Evolutionary conservation across 176 grass and related monocot genomes (phyloP).

Genomic region (Carex myosuroides): DNA sequence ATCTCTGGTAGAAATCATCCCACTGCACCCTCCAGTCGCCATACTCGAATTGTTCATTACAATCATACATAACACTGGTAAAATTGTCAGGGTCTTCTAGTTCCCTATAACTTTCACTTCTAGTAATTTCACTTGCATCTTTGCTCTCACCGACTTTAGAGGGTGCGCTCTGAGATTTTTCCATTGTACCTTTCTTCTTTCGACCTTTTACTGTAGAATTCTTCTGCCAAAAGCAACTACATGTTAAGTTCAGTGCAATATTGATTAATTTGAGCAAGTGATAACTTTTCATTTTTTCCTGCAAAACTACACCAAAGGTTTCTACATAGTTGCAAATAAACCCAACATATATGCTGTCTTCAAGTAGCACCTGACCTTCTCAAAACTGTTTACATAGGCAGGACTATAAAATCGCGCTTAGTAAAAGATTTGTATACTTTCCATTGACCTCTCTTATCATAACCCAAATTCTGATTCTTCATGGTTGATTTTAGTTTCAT

Average conservation of each 20-base stretch:
- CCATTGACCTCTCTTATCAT: not conserved
- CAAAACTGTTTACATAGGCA: not conserved
- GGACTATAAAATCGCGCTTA: not conserved
- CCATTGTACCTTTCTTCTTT: slow-evolving; percentile 44
- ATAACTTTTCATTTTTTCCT: not conserved
- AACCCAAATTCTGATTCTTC: not conserved
- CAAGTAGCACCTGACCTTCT: not conserved
- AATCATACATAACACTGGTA: slow-evolving; percentile 18
- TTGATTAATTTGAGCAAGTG: not conserved
- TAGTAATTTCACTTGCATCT: slow-evolving; percentile 28
- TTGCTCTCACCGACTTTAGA: slow-evolving; percentile 24
- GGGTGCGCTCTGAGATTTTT: slow-evolving; percentile 22
- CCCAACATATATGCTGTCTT: not conserved
- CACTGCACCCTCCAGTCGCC: slow-evolving; percentile 72
- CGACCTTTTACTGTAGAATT: slow-evolving; percentile 22
- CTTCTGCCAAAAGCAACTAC: slow-evolving; percentile 40
- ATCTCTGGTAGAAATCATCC: slow-evolving; percentile 67
- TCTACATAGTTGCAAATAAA: not conserved
- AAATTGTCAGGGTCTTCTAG: slow-evolving; percentile 1
- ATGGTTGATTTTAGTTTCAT: not conserved
- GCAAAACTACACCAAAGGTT: not conserved
- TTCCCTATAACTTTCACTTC: slow-evolving; percentile 28
- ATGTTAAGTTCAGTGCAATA: slow-evolving; percentile 14
- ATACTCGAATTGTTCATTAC: slow-evolving; percentile 36
- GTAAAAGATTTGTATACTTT: not conserved